phyloP scores from a whole-genome alignment of 2,329 filamentous ascomycete species.

The Lasiodiplodia gonubiensis region DNA sequence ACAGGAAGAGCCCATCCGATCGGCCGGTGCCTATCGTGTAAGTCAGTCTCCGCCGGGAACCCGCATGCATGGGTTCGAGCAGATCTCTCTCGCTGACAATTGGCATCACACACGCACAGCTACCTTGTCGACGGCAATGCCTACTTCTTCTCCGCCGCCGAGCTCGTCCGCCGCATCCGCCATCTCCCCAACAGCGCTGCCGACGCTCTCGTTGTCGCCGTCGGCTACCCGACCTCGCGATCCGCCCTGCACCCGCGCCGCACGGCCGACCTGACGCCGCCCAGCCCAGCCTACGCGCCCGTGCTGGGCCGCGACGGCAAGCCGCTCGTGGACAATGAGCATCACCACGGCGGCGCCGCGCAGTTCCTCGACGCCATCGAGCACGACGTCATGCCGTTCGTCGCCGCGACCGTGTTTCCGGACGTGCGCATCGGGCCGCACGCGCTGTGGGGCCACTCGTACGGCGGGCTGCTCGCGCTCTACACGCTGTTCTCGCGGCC shows the following conservation, averaged over 20 bases:
- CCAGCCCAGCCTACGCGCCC: not conserved
- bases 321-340: not conserved
- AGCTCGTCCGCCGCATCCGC: not conserved
- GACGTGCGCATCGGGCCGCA: constrained; percentile 30
- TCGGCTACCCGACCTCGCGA: not conserved
- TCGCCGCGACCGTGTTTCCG: not conserved
- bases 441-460: constrained; percentile 58
- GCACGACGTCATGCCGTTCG: not conserved
- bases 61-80: no score
- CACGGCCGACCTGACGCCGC: not conserved
- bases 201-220: not conserved
- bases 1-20: not conserved
- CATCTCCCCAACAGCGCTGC: not conserved
- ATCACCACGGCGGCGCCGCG: not conserved
- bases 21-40: not conserved
- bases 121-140: constrained; percentile 22
- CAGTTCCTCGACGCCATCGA: not conserved
- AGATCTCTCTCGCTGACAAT: no score
- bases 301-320: not conserved
- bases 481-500: constrained; percentile 52
- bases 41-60: not conserved
- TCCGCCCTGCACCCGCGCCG: not conserved
- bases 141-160: constrained; percentile 11
- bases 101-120: not conserved
- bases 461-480: constrained; percentile 56